These are phyloP conservation scores for Lachnellula hyalina DNA, from an alignment of 2,329 filamentous ascomycete species.

Conservation along the genomic window DNA sequence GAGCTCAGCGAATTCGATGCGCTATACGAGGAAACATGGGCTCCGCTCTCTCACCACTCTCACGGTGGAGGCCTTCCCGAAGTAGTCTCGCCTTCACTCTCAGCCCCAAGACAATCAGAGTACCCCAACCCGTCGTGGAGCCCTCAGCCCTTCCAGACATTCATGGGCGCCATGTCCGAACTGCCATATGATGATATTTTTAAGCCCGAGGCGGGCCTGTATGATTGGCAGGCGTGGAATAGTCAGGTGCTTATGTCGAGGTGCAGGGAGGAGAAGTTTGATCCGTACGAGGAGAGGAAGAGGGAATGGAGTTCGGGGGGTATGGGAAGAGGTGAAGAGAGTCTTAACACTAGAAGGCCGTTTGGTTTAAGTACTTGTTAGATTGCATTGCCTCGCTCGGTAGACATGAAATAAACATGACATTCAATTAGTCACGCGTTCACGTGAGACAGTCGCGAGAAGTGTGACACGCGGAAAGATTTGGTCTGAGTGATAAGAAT, in stretches of 20 bases:
- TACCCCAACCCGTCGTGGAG: slow-evolving; percentile 27
- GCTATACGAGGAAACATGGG: slow-evolving; percentile 28
- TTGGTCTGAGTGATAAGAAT: too few species aligned
- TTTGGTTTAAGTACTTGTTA: slow-evolving; percentile 18
- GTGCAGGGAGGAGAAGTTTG: slow-evolving; percentile 29
- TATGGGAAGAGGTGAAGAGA: slow-evolving; percentile 6
- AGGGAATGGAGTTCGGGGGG: slow-evolving; percentile 16
- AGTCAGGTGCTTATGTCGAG: slow-evolving; percentile 26
- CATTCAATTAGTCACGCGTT: background rate
- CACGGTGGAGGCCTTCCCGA: background rate
- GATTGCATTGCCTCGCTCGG: background rate
- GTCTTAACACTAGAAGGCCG: slow-evolving; percentile 10
- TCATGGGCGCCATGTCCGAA: slow-evolving; percentile 30
- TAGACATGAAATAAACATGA: background rate
- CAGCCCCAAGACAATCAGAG: slow-evolving; percentile 8
- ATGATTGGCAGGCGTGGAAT: slow-evolving; percentile 30
- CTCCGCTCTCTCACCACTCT: slow-evolving; percentile 12
- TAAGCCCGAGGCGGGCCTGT: slow-evolving; percentile 26
- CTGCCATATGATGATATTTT: slow-evolving; percentile 31
- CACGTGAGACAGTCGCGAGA: background rate
- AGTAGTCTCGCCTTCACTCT: background rate
- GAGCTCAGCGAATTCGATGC: slow-evolving; percentile 26
- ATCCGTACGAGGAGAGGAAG: slow-evolving; percentile 20
- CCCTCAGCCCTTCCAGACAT: slow-evolving; percentile 29
- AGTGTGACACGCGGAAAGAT: too few species aligned